Conservation (phyloP, 2,329 filamentous ascomycete species). For the Talaromyces sp. region DNA sequence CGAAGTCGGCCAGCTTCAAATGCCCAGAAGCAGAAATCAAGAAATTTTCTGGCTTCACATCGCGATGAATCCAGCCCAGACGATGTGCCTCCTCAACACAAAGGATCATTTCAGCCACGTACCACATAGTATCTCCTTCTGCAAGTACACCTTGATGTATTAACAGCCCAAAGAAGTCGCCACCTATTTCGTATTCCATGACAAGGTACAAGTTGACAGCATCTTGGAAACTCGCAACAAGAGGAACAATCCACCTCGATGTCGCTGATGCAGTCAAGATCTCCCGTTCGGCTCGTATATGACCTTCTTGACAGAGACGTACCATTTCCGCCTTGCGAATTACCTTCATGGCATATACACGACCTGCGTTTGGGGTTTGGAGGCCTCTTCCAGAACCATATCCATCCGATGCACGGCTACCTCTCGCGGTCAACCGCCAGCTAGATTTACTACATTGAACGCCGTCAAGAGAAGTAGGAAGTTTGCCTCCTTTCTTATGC, state of each 20-base stretch:
- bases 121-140: constrained; percentile 78
- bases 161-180: constrained; percentile 85
- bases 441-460: constrained; percentile 13
- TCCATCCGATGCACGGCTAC: not conserved
- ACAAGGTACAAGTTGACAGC: constrained; percentile 80
- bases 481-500: constrained; percentile 18
- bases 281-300: constrained; percentile 85
- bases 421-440: not conserved
- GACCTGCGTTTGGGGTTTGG: constrained; percentile 37
- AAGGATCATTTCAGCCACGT: constrained; percentile 92
- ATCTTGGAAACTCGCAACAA: constrained; percentile 89
- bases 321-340: constrained; percentile 95
- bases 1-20: constrained; percentile 94
- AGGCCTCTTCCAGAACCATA: constrained; percentile 17
- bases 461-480: constrained; percentile 22
- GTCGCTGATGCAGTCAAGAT: constrained; percentile 85
- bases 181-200: constrained; percentile 98
- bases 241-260: constrained; percentile 85
- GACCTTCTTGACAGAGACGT: constrained; percentile 84
- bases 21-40: constrained; percentile 85
- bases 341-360: constrained; percentile 94
- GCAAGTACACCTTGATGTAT: constrained; percentile 80
- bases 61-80: constrained; percentile 87
- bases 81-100: constrained; percentile 90
- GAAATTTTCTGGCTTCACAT: constrained; percentile 97